These are phyloP conservation scores for Lactifluus rugatus DNA, from an alignment of 768 basidiomycete genomes.

Conservation along the genomic window DNA sequence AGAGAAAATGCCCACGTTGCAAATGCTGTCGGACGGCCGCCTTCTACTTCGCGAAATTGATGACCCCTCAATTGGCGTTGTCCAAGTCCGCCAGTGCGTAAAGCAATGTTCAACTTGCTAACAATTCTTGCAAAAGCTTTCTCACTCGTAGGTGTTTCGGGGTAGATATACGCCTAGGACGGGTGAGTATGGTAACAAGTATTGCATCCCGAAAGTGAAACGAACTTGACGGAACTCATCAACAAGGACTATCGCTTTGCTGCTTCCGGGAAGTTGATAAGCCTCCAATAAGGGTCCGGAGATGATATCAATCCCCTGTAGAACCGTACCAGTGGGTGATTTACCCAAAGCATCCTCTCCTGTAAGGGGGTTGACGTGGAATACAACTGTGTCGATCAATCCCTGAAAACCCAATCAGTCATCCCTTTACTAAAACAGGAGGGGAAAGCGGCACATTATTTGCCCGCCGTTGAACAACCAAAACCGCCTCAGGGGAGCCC, in stretches of 20 bases:
- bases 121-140: conserved; percentile 37
- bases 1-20: conserved; percentile 60
- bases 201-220: background rate
- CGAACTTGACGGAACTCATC: conserved; percentile 71
- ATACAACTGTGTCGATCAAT: conserved; percentile 61
- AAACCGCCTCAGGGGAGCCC: conserved; percentile 43
- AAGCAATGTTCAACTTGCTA: conserved; percentile 44
- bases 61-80: conserved; percentile 49
- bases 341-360: conserved; percentile 44
- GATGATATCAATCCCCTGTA: conserved; percentile 55
- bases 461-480: conserved; percentile 53
- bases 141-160: conserved; percentile 40
- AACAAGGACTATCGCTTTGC: conserved; percentile 51
- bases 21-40: conserved; percentile 41
- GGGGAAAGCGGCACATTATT: conserved; percentile 39
- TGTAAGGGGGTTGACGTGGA: conserved; percentile 70
- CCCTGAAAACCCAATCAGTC: conserved; percentile 29
- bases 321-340: conserved; percentile 28
- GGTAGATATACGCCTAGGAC: conserved; percentile 54
- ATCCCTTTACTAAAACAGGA: background rate
- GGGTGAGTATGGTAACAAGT: background rate
- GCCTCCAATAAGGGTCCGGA: conserved; percentile 50
- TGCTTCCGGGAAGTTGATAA: conserved; percentile 37
- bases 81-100: conserved; percentile 36
- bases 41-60: conserved; percentile 35